Evolutionary conservation across 306 rosid species (phyloP).

Genomic region (Gastrolobium villosum): DNA sequence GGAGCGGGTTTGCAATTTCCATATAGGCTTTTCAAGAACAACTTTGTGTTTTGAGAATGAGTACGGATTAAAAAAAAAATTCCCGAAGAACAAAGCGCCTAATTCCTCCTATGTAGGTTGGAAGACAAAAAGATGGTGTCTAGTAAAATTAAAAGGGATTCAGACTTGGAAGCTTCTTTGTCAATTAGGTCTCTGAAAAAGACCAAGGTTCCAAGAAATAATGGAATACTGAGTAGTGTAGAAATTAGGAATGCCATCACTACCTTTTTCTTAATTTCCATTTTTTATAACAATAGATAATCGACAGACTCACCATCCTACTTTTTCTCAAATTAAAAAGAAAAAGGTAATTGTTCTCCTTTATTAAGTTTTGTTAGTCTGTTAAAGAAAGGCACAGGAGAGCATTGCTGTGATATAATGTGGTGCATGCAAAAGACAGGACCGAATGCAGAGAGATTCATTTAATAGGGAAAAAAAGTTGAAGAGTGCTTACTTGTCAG

Average conservation of each 20-base stretch:
- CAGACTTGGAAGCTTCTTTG: neutral
- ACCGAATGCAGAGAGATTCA: neutral
- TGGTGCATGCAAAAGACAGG: neutral
- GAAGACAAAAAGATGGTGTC: neutral
- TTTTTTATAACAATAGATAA: neutral
- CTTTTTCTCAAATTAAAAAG: neutral
- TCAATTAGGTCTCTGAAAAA: neutral
- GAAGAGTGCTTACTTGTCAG: neutral
- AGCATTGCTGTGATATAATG: conserved; percentile 21
- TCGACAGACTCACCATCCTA: neutral
- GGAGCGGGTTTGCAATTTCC: neutral
- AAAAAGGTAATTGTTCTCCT: neutral
- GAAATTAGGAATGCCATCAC: conserved; percentile 2
- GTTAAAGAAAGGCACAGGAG: neutral
- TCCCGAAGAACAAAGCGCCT: neutral
- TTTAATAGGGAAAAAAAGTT: neutral
- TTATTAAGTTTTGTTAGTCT: neutral
- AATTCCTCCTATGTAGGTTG: conserved; percentile 14
- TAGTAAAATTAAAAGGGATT: neutral
- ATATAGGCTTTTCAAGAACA: neutral
- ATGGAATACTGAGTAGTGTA: neutral
- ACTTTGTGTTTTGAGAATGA: neutral
- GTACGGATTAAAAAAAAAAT: conserved; percentile 4
- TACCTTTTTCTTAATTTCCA: neutral
- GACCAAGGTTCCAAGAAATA: neutral